Percentiles rank a stretch among this genome's conserved stretches.
phyloP scores from a whole-genome alignment of 352 stramenopile species.

The Phytophthora pluvialis region DNA sequence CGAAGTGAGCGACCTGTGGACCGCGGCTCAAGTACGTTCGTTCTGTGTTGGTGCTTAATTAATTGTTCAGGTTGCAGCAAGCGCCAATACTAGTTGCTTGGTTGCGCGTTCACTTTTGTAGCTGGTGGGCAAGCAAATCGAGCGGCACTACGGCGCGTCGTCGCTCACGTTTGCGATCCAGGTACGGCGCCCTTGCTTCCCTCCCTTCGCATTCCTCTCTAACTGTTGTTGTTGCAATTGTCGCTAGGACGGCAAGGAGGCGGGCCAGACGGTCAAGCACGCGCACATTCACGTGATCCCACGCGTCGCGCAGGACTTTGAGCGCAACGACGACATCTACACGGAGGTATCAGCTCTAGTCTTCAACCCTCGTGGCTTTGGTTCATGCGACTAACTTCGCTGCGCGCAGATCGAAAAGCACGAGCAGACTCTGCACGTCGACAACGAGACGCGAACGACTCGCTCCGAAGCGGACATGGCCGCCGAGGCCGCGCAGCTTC shows the following conservation, averaged over 20 bases:
- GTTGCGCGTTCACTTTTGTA: conserved; percentile 13
- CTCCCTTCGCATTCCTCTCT: not conserved
- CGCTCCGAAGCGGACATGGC: conserved; percentile 86
- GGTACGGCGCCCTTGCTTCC: not conserved
- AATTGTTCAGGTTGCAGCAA: not conserved
- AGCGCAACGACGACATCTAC: conserved; percentile 94
- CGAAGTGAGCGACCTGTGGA: conserved; percentile 92
- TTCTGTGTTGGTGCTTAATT: not conserved
- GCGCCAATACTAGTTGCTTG: not conserved
- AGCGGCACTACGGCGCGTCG: conserved; percentile 67
- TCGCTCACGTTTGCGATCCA: conserved; percentile 95
- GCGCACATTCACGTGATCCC: conserved; percentile 95
- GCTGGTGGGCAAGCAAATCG: conserved; percentile 76
- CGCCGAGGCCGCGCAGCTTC: conserved; percentile 63
- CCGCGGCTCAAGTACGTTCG: conserved; percentile 63
- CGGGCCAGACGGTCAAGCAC: conserved; percentile 93
- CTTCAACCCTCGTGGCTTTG: not conserved
- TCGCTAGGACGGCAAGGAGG: conserved; percentile 79
- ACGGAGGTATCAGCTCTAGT: conserved; percentile 58
- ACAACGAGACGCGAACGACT: conserved; percentile 78
- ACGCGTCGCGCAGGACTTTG: conserved; percentile 77
- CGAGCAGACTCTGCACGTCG: conserved; percentile 52
- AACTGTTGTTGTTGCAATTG: not conserved
- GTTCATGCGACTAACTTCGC: not conserved
- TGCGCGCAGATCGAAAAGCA: conserved; percentile 65